phyloP scores from a whole-genome alignment of 1,139 yeast genomes.

The Geotrichum histeridarum region DNA sequence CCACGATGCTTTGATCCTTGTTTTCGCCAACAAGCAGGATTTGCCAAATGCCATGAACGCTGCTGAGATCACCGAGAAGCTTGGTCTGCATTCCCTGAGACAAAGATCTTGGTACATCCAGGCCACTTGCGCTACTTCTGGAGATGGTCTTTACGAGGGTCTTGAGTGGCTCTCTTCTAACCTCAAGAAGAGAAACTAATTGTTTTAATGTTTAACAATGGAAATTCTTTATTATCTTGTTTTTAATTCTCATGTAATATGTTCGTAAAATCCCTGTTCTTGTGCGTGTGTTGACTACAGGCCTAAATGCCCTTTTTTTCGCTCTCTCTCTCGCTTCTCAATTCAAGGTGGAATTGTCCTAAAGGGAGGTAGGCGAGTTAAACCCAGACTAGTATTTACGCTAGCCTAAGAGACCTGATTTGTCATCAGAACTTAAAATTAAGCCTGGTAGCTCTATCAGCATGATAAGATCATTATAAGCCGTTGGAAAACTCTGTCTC shows the following conservation, averaged over 20 bases:
- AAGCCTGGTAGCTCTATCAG: no score
- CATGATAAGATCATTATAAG: no score
- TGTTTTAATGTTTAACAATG: slow-evolving; percentile 8
- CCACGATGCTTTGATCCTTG: slow-evolving; percentile 70
- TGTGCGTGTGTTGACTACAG: neutral
- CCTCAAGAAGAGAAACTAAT: slow-evolving; percentile 52
- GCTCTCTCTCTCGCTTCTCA: neutral
- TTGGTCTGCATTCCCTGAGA: slow-evolving; percentile 76
- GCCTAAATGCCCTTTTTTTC: neutral
- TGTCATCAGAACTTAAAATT: no score
- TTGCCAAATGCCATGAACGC: slow-evolving; percentile 85
- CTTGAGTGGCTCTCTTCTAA: slow-evolving; percentile 58
- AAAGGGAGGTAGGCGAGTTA: neutral
- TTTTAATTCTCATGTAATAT: neutral
- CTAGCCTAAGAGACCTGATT: no score
- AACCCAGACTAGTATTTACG: no score
- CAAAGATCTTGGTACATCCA: slow-evolving; percentile 89
- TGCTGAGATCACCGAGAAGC: slow-evolving; percentile 79
- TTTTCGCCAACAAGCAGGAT: slow-evolving; percentile 90
- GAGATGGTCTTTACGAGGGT: slow-evolving; percentile 88
- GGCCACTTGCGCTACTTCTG: slow-evolving; percentile 85
- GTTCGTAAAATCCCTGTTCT: neutral
- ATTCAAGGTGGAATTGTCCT: neutral
- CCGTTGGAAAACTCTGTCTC: no score
- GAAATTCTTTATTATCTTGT: neutral